Base-by-base conservation (phyloP, 805 yeast species). In the Metschnikowia koreensis region DNA sequence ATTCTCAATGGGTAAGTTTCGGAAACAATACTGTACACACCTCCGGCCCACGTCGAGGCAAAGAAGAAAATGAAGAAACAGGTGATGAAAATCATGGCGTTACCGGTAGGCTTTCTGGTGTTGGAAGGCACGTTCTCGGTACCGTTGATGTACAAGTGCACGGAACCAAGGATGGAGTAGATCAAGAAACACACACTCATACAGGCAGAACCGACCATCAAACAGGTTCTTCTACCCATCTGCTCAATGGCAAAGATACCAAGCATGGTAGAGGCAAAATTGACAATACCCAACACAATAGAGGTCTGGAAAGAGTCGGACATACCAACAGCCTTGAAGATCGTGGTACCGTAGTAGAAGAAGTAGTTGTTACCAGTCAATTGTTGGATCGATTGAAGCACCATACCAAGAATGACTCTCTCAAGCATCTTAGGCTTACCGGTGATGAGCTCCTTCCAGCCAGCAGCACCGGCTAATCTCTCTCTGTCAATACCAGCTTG, bases 1-100 rank as follows among this genome's bases (percentile, higher is more conserved):
- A 84, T 81, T 71, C 85, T 80, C 57, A 82, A 74, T 54, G 89
- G 89, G 67, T 81, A 86, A 41, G 84, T 70, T 67, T 86, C 92
- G 42, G 88, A 80, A 26, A 84, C 81, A 55, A 85, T 76, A 44
- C 83, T 83, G 70, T 78, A 85, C 37, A 82, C 81, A 55, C 83
- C 81, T 51, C 90, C 89, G 39, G 89, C 91, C 84, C 89, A 82
- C n/a, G 90, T 82, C 27, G 82, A 76, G 3, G 92, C 91, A 64
- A 86, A 86, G 66, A 76, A 82, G 68, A 82, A 73, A 52, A 86
- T 81, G 71, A 77, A 86, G 47, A 84, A 63, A 70, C 88, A 83
- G 7, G 89, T 77, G 49, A 85, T 74, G 60, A 78, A 77, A 62
- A 86, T 83, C 87, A 86, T 81, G 10, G 77, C 81, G 54, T 73